These are phyloP conservation scores for Boletus rubroflammeus DNA, from an alignment of 768 basidiomycete genomes.

Conservation along the genomic window DNA sequence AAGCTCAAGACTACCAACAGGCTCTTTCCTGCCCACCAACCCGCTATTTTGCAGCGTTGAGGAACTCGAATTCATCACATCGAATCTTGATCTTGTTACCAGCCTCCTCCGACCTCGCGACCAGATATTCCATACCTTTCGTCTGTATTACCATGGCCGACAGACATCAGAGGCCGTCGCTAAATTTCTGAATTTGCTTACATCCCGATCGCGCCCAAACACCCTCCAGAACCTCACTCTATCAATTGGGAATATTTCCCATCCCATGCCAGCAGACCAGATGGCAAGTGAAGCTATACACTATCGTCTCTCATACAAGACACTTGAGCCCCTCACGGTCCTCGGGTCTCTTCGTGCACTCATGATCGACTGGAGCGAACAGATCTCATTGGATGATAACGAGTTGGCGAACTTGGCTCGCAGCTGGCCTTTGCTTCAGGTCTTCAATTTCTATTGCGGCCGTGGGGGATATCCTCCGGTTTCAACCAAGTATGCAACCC, in stretches of 20 bases:
- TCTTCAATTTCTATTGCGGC: constrained; percentile 1
- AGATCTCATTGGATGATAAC: constrained; percentile 8
- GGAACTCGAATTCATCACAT: neutral
- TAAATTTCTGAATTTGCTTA: constrained; percentile 1
- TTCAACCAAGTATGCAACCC: constrained; percentile 5
- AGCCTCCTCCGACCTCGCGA: constrained; percentile 6
- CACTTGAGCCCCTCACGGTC: constrained; percentile 1
- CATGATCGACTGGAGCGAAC: constrained; percentile 9
- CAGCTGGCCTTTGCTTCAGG: constrained; percentile 5
- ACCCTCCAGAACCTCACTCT: constrained; percentile 1
- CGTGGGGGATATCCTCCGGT: constrained; percentile 6
- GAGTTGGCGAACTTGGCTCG: constrained; percentile 5
- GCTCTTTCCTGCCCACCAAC: neutral
- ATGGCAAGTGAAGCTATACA: constrained; percentile 1
- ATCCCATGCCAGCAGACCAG: neutral
- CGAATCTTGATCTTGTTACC: constrained; percentile 4
- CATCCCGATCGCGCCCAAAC: neutral
- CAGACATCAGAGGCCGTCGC: neutral
- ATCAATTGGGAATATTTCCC: neutral
- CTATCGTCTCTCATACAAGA: constrained; percentile 8
- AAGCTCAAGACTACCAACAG: neutral
- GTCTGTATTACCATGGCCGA: neutral
- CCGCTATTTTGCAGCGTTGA: neutral
- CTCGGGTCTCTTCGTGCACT: constrained; percentile 2
- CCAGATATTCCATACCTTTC: constrained; percentile 7